Evolutionary conservation across 2,329 filamentous ascomycete species (phyloP).

Genomic region (Stachybotrys chartarum): DNA sequence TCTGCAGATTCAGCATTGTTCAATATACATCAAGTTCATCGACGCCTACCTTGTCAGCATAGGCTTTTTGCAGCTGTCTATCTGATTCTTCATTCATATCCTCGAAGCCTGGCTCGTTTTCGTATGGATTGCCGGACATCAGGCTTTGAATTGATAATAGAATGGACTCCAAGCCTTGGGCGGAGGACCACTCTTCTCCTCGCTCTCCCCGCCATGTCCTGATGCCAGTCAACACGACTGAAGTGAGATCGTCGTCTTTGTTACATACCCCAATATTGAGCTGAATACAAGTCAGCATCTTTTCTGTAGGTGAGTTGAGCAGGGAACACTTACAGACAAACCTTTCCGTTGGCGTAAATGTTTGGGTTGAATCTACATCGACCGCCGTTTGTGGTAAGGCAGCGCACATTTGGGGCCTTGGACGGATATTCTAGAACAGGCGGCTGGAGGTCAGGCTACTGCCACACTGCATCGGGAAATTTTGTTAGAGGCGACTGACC

Average conservation of each 20-base stretch:
- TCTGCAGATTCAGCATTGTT: slow-evolving; percentile 43
- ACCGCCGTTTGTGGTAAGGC: slow-evolving; percentile 82
- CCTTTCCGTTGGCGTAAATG: slow-evolving; percentile 85
- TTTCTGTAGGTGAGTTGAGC: not conserved
- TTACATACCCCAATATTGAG: slow-evolving; percentile 72
- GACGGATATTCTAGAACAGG: slow-evolving; percentile 70
- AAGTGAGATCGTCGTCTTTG: not conserved
- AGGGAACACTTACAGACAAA: slow-evolving; percentile 66
- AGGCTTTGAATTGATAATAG: slow-evolving; percentile 93
- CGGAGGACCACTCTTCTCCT: slow-evolving; percentile 93
- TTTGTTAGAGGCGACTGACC: slow-evolving; percentile 36
- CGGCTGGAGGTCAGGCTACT: not conserved
- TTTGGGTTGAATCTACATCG: slow-evolving; percentile 92
- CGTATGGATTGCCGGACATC: slow-evolving; percentile 89
- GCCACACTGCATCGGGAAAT: not conserved
- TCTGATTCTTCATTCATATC: slow-evolving; percentile 60
- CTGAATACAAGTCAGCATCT: slow-evolving; percentile 30
- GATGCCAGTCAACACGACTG: not conserved
- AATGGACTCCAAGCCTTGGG: slow-evolving; percentile 90
- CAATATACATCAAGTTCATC: not conserved
- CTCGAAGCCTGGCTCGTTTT: slow-evolving; percentile 94
- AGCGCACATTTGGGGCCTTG: slow-evolving; percentile 54
- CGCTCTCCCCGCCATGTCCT: slow-evolving; percentile 90
- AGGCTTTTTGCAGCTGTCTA: slow-evolving; percentile 65
- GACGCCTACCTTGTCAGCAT: slow-evolving; percentile 64